A percentile compares a stretch with the other conserved stretches of the same genome.
phyloP scores from a whole-genome alignment of 768 basidiomycete genomes.

The Scleroderma bovista region DNA sequence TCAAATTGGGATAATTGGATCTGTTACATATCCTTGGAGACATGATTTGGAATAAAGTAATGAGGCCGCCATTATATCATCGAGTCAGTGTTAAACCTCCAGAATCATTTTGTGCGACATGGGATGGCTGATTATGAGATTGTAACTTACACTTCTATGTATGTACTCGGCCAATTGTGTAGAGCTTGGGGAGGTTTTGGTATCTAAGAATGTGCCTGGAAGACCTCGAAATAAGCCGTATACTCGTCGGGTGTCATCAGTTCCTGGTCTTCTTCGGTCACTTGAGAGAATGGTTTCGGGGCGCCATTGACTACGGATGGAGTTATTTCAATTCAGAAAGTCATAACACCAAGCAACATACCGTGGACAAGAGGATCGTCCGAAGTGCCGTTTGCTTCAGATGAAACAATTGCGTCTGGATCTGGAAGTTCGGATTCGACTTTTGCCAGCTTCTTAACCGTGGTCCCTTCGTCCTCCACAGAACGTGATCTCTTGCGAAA shows the following conservation, averaged over 20 bases:
- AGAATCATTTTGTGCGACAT: too few relatives aligned
- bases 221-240: conserved; percentile 69
- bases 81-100: too few relatives aligned
- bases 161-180: too few relatives aligned
- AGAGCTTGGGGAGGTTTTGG: too few relatives aligned
- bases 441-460: conserved; percentile 37
- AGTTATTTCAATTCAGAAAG: neutral
- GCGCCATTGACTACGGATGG: conserved; percentile 61
- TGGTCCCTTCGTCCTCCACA: conserved; percentile 46
- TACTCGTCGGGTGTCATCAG: conserved; percentile 94
- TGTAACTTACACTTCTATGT: too few relatives aligned
- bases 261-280: conserved; percentile 91
- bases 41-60: too few relatives aligned
- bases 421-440: conserved; percentile 29
- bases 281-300: conserved; percentile 65
- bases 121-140: too few relatives aligned
- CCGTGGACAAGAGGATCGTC: conserved; percentile 71
- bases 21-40: too few relatives aligned
- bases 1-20: too few relatives aligned
- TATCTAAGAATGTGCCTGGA: conserved; percentile 41
- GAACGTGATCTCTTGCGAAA: conserved; percentile 73
- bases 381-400: conserved; percentile 1
- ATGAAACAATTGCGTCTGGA: neutral
- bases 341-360: conserved; percentile 25
- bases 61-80: too few relatives aligned